Conservation (phyloP, 805 yeast species). For the Osmozyma mogii region DNA sequence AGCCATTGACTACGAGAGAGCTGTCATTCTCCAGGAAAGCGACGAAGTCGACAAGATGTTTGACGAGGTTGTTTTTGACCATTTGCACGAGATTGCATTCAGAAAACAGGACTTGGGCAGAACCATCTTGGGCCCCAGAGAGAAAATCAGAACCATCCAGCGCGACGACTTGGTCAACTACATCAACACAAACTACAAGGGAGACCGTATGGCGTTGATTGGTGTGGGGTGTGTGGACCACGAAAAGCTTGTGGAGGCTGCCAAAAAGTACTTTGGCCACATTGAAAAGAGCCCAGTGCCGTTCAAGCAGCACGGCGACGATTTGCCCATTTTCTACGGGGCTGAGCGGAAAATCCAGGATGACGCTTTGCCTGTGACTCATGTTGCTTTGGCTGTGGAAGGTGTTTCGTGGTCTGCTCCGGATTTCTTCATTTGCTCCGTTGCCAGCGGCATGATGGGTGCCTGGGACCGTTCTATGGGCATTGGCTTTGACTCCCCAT, state of each 20-base stretch:
- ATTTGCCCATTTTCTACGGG: slow-evolving; percentile 71
- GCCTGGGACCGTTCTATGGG: slow-evolving; percentile 95
- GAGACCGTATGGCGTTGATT: slow-evolving; percentile 96
- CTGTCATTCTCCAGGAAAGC: slow-evolving; percentile 91
- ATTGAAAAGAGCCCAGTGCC: slow-evolving; percentile 54
- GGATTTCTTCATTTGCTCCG: slow-evolving; percentile 90
- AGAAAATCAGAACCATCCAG: slow-evolving; percentile 73
- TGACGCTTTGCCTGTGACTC: slow-evolving; percentile 76
- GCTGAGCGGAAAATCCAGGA: slow-evolving; percentile 84
- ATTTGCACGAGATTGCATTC: slow-evolving; percentile 87
- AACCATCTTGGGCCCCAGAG: slow-evolving; percentile 91
- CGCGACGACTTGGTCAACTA: slow-evolving; percentile 71
- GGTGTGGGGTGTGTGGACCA: slow-evolving; percentile 95
- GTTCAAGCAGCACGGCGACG: slow-evolving; percentile 67
- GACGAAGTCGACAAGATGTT: slow-evolving; percentile 98
- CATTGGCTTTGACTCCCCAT: slow-evolving; percentile 74
- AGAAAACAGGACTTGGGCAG: slow-evolving; percentile 91
- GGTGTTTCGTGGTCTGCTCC: slow-evolving; percentile 97
- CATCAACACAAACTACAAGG: slow-evolving; percentile 80
- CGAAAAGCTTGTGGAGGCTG: slow-evolving; percentile 68
- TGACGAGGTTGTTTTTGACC: slow-evolving; percentile 97
- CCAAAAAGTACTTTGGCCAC: slow-evolving; percentile 70
- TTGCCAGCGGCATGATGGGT: slow-evolving; percentile 94
- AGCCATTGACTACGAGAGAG: slow-evolving; percentile 93
- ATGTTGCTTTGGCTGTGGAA: slow-evolving; percentile 91